phyloP scores from a whole-genome alignment of 139 green algal genomes.

The Spirogloea muscicola region DNA sequence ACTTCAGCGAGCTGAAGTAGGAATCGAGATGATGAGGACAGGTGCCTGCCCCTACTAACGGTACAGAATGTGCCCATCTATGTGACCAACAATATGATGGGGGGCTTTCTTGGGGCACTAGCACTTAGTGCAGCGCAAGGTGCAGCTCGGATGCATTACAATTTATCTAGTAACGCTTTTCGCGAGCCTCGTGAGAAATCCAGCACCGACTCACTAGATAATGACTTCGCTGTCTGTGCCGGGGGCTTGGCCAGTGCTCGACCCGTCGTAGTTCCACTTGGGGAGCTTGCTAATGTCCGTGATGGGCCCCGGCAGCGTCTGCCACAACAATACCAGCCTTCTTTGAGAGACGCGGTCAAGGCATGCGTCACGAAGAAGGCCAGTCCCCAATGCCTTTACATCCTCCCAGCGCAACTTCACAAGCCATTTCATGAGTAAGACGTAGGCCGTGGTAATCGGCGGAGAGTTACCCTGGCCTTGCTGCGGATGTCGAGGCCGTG shows the following conservation, averaged over 20 bases:
- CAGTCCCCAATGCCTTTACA: too few relatives aligned
- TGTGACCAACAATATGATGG: neutral
- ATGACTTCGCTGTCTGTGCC: constrained; percentile 92
- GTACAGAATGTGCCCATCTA: neutral
- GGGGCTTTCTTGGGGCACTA: neutral
- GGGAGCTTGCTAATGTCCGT: constrained; percentile 67
- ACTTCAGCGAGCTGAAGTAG: neutral
- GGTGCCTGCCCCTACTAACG: too few relatives aligned
- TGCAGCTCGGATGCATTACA: neutral
- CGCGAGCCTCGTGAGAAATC: too few relatives aligned
- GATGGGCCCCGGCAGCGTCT: constrained; percentile 38
- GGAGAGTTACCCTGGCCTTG: too few relatives aligned
- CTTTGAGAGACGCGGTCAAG: too few relatives aligned
- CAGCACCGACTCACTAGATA: constrained; percentile 52
- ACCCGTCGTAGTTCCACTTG: constrained; percentile 96
- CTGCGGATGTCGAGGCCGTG: too few relatives aligned
- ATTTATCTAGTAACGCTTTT: too few relatives aligned
- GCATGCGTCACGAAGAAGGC: too few relatives aligned
- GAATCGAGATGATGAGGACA: neutral
- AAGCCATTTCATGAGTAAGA: too few relatives aligned
- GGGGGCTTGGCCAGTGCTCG: constrained; percentile 83
- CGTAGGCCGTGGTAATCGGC: too few relatives aligned
- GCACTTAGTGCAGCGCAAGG: neutral
- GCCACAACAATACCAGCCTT: too few relatives aligned
- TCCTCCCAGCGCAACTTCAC: too few relatives aligned